Evolutionary conservation across 2,329 filamentous ascomycete genomes (phyloP).

Genomic region (Myriosclerotinia scirpicola): DNA sequence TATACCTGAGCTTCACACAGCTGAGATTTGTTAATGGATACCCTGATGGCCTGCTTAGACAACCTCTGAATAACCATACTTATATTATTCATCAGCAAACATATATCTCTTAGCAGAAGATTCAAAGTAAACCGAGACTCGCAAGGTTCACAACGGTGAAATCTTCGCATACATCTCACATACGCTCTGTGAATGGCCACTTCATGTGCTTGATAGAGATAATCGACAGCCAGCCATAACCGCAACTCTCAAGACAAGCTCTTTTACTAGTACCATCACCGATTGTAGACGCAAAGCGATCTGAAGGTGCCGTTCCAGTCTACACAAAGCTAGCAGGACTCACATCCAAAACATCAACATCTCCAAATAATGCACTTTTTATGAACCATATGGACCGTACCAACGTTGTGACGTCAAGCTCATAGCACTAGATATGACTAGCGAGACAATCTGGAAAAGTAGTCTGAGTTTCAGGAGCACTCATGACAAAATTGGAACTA

Average conservation of each 20-base stretch:
- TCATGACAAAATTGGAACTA: background rate
- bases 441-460: background rate
- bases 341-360: background rate
- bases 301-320: background rate
- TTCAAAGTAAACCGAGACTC: background rate
- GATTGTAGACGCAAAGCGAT: too few relatives aligned
- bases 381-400: too few relatives aligned
- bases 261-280: background rate
- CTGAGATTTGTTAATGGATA: background rate
- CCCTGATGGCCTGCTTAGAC: background rate
- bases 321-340: background rate
- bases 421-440: background rate
- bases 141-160: background rate
- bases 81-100: background rate
- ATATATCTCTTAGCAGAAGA: background rate
- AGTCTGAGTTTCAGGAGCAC: background rate
- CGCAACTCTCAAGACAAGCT: background rate
- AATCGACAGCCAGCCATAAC: background rate
- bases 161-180: background rate
- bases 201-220: background rate
- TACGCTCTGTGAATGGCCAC: background rate
- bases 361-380: background rate
- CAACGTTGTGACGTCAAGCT: too few relatives aligned
- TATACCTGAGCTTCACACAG: background rate
- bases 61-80: background rate